These are phyloP conservation scores for Entoloma clypeatum DNA, from an alignment of 1,284 basidiomycete species.

Conservation along the genomic window DNA sequence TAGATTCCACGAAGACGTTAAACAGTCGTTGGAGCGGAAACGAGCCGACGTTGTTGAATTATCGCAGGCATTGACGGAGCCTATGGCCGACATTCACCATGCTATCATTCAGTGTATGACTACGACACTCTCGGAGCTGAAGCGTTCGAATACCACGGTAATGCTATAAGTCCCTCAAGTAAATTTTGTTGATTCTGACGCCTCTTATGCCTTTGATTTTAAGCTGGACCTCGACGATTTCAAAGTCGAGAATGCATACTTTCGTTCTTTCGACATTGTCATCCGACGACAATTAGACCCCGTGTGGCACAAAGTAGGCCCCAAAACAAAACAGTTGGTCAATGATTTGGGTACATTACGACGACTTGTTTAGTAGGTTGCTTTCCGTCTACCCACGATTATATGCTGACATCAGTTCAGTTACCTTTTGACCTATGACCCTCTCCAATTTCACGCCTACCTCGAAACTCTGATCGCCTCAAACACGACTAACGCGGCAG, in stretches of 20 bases:
- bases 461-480: slow-evolving; percentile 87
- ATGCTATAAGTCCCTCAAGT: not conserved
- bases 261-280: slow-evolving; percentile 88
- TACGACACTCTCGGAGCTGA: slow-evolving; percentile 86
- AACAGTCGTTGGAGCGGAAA: slow-evolving; percentile 74
- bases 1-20: slow-evolving; percentile 89
- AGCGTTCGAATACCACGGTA: slow-evolving; percentile 82
- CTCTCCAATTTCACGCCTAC: slow-evolving; percentile 88
- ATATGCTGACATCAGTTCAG: slow-evolving; percentile 32
- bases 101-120: slow-evolving; percentile 96
- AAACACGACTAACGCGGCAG: slow-evolving; percentile 54
- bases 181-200: slow-evolving; percentile 1
- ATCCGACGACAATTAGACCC: slow-evolving; percentile 89
- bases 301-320: slow-evolving; percentile 95
- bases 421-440: slow-evolving; percentile 89
- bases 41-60: slow-evolving; percentile 92
- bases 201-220: too few species aligned
- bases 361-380: slow-evolving; percentile 72
- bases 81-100: slow-evolving; percentile 90
- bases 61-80: slow-evolving; percentile 80
- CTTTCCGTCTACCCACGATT: not conserved
- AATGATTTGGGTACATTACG: slow-evolving; percentile 85
- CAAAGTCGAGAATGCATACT: slow-evolving; percentile 92
- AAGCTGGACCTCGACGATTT: slow-evolving; percentile 94
- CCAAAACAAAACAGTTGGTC: slow-evolving; percentile 89